A percentile compares a stretch with the other conserved stretches of the same genome.
Conservation (phyloP, 2,329 filamentous ascomycete genomes). For the Gnomoniopsis sp. region DNA sequence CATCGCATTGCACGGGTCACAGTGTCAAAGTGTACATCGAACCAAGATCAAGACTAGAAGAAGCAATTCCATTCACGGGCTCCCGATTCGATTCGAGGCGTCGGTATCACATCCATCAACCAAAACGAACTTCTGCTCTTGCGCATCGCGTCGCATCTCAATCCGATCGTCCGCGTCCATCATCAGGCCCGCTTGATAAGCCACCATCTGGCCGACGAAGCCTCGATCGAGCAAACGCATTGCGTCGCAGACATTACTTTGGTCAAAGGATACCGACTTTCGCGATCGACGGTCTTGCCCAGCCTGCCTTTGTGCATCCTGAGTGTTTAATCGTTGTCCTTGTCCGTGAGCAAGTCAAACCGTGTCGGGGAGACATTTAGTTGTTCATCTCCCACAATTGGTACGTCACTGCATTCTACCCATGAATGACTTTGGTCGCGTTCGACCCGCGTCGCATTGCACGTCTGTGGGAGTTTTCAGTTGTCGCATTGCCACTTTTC, state of each 20-base stretch:
- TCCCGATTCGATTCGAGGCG: constrained; percentile 20
- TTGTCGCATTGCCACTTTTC: not conserved
- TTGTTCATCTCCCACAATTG: constrained; percentile 91
- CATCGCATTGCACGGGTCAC: constrained; percentile 29
- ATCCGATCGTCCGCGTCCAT: constrained; percentile 18
- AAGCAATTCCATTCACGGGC: constrained; percentile 20
- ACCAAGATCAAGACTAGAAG: constrained; percentile 27
- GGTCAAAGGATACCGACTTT: constrained; percentile 30
- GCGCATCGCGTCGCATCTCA: constrained; percentile 15
- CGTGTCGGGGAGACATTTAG: constrained; percentile 86
- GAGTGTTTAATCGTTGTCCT: constrained; percentile 7
- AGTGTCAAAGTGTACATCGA: constrained; percentile 28
- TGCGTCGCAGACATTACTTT: constrained; percentile 16
- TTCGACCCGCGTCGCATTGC: constrained; percentile 20
- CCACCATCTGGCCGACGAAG: constrained; percentile 14
- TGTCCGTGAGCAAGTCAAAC: constrained; percentile 29
- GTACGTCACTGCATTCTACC: constrained; percentile 46
- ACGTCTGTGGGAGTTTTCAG: constrained; percentile 15
- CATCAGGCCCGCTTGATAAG: constrained; percentile 15
- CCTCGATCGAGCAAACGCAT: constrained; percentile 20
- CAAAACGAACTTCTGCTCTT: not conserved
- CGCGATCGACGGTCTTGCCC: constrained; percentile 22
- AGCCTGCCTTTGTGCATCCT: constrained; percentile 14
- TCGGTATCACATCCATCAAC: constrained; percentile 17
- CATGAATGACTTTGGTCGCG: constrained; percentile 21